Base-by-base conservation (phyloP, 1,284 basidiomycete genomes). In the Puccinia coronata region DNA sequence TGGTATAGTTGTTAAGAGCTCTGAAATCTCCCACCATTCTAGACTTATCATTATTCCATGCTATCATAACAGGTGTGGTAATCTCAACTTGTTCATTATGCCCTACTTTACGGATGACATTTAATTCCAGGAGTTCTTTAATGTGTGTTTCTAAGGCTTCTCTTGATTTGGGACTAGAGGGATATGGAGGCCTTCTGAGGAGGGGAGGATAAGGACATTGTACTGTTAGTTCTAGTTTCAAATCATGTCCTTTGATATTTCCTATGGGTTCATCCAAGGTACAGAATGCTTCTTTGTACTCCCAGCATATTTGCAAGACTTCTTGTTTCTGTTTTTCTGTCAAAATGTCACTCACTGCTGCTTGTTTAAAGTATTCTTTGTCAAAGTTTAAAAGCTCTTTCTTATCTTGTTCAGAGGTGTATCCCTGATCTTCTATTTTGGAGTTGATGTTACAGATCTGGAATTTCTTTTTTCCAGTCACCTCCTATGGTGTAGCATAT, bases 391-490 rank as follows among this genome's bases (percentile, higher is more conserved):
- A 28, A 1, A 57, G 4, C 28, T 57, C 55, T 57, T 11, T 20
- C 18, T 51, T 51, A 43, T 16, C 43, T n/a, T 43, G 43, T 51
- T 51, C 8, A 51, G 16, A 8, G 43, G 43, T 47, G n/a, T n/a
- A n/a, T n/a, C n/a, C n/a, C 43, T 43, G 8, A 4, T 51, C 49
- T 14, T 9, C 12, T 11, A 61, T 28, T 31, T 61, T 16, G 11
- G 23, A 5, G 34, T 61, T 8, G 5, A 61, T 28, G n/a, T 61
- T 61, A 28, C 57, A 61, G 23, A 61, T 61, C 5, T 28, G 57
- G 57, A 61, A 61, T 61, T 61, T 61, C 57, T 61, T 61, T 20
- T n/a, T 61, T 61, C 57, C 57, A 61, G 20, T 61, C 57, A 6
- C 57, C 57, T 28, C 28, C 57, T 28, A 61, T 61, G 31, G 57